Evolutionary conservation across 2,329 filamentous ascomycete genomes (phyloP), one percentile per base, ranked within the genome.

Genomic region (Fusarium sp.): DNA sequence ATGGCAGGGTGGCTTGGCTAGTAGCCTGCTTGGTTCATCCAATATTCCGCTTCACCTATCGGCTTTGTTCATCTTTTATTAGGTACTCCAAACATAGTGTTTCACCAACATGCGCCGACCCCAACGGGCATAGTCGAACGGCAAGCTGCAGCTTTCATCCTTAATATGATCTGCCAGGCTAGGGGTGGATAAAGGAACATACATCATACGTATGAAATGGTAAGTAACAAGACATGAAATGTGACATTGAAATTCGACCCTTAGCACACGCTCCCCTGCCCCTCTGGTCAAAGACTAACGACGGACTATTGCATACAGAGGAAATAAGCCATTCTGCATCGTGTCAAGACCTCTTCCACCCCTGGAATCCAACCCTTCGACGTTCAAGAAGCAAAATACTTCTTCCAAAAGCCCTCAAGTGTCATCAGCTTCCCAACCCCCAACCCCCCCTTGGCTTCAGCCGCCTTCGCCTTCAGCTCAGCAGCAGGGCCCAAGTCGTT

Each of bases 391-490:
- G 64, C 35, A 49, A 77, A 72, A 37, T 74, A 64, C 42, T 73
- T 73, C 52, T 57, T 29, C 50, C 73, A 60, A 50, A 77, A 79
- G 16, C 44, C 33, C 54, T 71, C 73, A 9, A 74, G 44, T 8
- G 74, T 75, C 53, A 63, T 70, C 55, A 78, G 33, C 42, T 72
- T 63, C 6, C 59, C 56, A 11, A 67, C 69, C 0, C 67, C 71
- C 6, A 66, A 35, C 55, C 66, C 52, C 2, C 75, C 74, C 63
- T 73, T 75, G 5, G 76, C 76, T 23, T 67, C 68, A 2, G 70
- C 71, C 3, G 75, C 76, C 26, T 58, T 73, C n/a, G 66, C 68
- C 60, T 77, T 80, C 59, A 79, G 67, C 50, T 73, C 68, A 15
- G 59, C 58, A 31, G 77, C 70, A 15, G 69, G 69, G 20, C 24